Base-by-base conservation (phyloP, 805 yeast species). In the Danielia oregonensis region DNA sequence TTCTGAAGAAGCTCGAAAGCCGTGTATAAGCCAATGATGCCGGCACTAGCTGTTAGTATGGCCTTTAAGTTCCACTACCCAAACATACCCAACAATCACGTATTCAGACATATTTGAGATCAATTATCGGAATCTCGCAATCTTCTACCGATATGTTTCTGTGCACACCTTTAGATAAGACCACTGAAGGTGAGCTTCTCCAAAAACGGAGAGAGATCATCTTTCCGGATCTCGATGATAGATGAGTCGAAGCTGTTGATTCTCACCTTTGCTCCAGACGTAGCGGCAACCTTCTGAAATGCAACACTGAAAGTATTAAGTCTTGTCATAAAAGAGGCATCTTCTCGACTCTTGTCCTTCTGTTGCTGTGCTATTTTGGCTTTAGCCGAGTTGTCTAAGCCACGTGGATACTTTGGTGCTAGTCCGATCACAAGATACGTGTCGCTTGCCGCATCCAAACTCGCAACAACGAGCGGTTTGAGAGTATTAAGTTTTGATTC, bases 231-330 rank as follows among this genome's bases (percentile, higher is more conserved):
- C 61, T 93, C 97, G 28, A 93, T 87, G 15, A 93, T 86, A 3
- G 97, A 79, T 44, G 95, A 85, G 55, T 93, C 97, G 61, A 93
- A 93, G 52, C 95, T 87, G 57, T 93, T 97, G 42, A 93, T 84
- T 50, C 91, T 74, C 13, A 88, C 88, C 48, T 84, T 79, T 3
- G 97, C 96, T 26, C 88, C 91, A 5, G 95, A 84, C 14, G 76
- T 76, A 29, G 70, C 72, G 1, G 97, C 93, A 17, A 89, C 86
- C 44, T 82, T 83, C 57, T 87, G 96, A 58, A 93, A 93, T 23
- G 95, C 95, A 38, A 82, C 76, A 29, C 96, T 89, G 54, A 93
- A 93, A 6, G 86, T 81, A 54, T 93, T 91, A 32, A 82, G 62
- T 23, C 72, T 42, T n/a, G 71, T 62, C 24, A 65, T 64, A 3